These are phyloP conservation scores for Hypomyces perniciosus DNA, from an alignment of 2,329 filamentous ascomycete genomes.

Conservation along the genomic window DNA sequence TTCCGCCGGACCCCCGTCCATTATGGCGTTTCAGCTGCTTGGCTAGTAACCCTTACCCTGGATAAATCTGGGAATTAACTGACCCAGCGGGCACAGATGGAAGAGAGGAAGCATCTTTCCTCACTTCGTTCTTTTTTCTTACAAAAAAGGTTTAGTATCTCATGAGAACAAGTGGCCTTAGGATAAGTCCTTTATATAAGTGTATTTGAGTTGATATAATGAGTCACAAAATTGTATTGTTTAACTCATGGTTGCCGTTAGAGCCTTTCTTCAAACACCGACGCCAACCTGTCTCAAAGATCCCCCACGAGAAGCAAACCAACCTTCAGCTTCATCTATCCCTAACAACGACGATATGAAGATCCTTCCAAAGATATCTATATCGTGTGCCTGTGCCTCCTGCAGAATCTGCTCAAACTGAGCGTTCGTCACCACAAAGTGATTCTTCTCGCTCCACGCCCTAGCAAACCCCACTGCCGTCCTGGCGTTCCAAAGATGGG, in stretches of 20 bases:
- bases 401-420: conserved; percentile 22
- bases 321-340: conserved; percentile 28
- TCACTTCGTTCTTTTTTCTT: no score
- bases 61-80: not conserved
- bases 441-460: conserved; percentile 31
- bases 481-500: conserved; percentile 32
- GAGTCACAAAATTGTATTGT: no score
- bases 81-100: not conserved
- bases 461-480: conserved; percentile 32
- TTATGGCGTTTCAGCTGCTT: not conserved
- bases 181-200: not conserved
- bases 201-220: no score
- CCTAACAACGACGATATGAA: conserved; percentile 27
- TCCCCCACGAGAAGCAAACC: conserved; percentile 24
- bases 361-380: conserved; percentile 38
- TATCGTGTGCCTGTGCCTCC: conserved; percentile 34
- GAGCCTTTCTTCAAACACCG: not conserved
- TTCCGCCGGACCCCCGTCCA: conserved; percentile 8
- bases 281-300: conserved; percentile 5
- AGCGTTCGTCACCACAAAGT: conserved; percentile 29
- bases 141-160: no score
- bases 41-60: not conserved
- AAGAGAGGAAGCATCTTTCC: not conserved
- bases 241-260: no score
- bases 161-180: no score